phyloP scores from a whole-genome alignment of 257 asterid species.

The Solanum rostratum region DNA sequence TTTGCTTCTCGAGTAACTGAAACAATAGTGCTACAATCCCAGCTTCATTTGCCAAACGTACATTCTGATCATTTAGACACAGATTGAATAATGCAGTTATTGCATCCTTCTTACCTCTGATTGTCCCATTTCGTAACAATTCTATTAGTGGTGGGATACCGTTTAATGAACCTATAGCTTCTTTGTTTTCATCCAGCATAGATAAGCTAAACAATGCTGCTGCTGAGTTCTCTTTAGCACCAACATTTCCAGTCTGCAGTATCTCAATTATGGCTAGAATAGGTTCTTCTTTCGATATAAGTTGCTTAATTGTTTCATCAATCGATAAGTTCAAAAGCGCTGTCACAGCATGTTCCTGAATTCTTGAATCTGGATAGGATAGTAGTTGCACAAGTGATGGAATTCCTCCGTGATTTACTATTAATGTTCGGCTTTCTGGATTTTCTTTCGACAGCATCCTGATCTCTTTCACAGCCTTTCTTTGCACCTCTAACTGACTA shows the following conservation, averaged over 20 bases:
- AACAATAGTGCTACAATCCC: constrained; percentile 46
- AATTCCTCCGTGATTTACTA: constrained; percentile 51
- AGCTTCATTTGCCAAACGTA: constrained; percentile 46
- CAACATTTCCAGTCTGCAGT: constrained; percentile 35
- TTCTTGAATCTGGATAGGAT: constrained; percentile 28
- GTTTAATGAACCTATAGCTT: constrained; percentile 38
- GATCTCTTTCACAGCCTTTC: not conserved
- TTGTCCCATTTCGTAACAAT: constrained; percentile 40
- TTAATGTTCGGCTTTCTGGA: constrained; percentile 41
- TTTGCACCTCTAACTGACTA: not conserved
- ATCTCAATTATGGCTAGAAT: constrained; percentile 57
- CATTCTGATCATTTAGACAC: constrained; percentile 42
- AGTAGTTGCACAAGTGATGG: constrained; percentile 42
- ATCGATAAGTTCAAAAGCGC: constrained; percentile 35
- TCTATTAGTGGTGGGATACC: constrained; percentile 67
- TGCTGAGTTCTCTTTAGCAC: constrained; percentile 73
- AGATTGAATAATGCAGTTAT: constrained; percentile 68
- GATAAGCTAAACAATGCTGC: constrained; percentile 84
- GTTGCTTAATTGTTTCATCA: constrained; percentile 61
- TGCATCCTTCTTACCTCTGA: constrained; percentile 79
- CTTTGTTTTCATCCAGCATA: constrained; percentile 73
- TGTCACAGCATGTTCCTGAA: constrained; percentile 48
- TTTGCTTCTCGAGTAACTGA: constrained; percentile 31
- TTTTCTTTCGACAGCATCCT: constrained; percentile 61
- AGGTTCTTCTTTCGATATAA: constrained; percentile 46